Evolutionary conservation across 257 asterid species (phyloP).

Genomic region (Phtheirospermum japonicum): DNA sequence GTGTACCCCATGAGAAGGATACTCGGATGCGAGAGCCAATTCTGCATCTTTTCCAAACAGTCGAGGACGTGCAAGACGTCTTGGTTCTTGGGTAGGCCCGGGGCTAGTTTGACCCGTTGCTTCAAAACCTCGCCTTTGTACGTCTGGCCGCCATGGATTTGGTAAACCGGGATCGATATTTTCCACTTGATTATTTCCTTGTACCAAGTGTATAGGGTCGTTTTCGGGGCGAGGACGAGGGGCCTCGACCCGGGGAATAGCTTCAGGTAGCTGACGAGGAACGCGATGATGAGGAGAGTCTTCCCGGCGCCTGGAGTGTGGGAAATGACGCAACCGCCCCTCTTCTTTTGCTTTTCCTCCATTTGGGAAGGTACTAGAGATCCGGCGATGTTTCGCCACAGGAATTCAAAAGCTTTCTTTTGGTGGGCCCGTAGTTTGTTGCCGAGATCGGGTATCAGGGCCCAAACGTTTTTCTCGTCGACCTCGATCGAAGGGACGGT

Average conservation of each 20-base stretch:
- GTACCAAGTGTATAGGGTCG: conserved; percentile 79
- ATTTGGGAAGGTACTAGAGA: conserved; percentile 53
- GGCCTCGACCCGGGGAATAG: conserved; percentile 79
- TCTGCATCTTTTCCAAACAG: conserved; percentile 72
- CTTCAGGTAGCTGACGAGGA: conserved; percentile 73
- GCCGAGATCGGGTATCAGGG: conserved; percentile 63
- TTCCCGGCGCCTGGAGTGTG: conserved; percentile 91
- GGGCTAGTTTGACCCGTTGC: conserved; percentile 50
- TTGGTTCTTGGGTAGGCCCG: conserved; percentile 71
- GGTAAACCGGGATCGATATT: conserved; percentile 72
- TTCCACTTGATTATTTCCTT: conserved; percentile 83
- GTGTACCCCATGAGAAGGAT: conserved; percentile 81
- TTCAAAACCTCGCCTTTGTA: conserved; percentile 69
- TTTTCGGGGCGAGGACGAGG: conserved; percentile 77
- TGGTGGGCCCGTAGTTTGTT: conserved; percentile 63
- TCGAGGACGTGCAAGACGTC: conserved; percentile 77
- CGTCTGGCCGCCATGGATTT: conserved; percentile 80
- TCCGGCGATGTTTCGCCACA: conserved; percentile 84
- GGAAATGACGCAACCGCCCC: conserved; percentile 87
- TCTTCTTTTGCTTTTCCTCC: conserved; percentile 42
- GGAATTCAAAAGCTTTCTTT: conserved; percentile 67
- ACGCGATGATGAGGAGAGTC: conserved; percentile 68
- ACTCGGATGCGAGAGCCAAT: conserved; percentile 82
- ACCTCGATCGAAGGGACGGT: conserved; percentile 33
- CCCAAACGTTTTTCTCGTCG: conserved; percentile 46